Percentiles rank a stretch among this genome's conserved stretches.
phyloP scores from a whole-genome alignment of 352 stramenopile genomes.

The Pythium biforme region DNA sequence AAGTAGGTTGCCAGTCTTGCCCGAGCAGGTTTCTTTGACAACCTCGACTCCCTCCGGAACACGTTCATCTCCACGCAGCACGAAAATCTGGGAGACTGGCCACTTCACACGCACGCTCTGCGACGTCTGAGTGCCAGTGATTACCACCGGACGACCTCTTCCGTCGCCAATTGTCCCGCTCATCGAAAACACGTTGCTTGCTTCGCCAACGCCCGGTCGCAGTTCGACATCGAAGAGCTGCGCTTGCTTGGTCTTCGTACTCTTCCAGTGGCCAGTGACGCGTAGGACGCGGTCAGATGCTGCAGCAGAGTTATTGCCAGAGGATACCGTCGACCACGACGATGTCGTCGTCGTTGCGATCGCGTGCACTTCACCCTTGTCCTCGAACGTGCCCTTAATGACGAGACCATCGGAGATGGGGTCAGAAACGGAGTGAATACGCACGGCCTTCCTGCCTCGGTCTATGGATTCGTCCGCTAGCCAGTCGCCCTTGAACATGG shows the following conservation, averaged over 20 bases:
- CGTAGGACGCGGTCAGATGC: constrained; percentile 38
- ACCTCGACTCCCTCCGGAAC: constrained; percentile 72
- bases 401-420: constrained; percentile 47
- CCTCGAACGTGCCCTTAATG: constrained; percentile 63
- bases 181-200: constrained; percentile 39
- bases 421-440: constrained; percentile 62
- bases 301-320: constrained; percentile 8
- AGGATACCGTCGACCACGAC: constrained; percentile 41
- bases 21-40: constrained; percentile 67
- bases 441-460: constrained; percentile 55
- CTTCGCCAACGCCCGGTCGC: constrained; percentile 26
- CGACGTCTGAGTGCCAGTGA: constrained; percentile 66
- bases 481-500: constrained; percentile 63
- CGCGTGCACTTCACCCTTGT: constrained; percentile 69
- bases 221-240: constrained; percentile 82
- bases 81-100: constrained; percentile 70
- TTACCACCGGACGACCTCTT: constrained; percentile 44
- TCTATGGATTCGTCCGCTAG: constrained; percentile 75
- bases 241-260: constrained; percentile 54
- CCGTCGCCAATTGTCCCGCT: constrained; percentile 74
- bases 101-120: constrained; percentile 63
- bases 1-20: constrained; percentile 67
- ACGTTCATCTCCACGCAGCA: constrained; percentile 70
- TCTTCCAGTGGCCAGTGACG: constrained; percentile 76
- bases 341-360: constrained; percentile 45